A percentile compares a stretch with the other conserved stretches of the same genome.
phyloP scores from a whole-genome alignment of 495 filamentous ascomycete genomes.

The Annulohypoxylon nitens region DNA sequence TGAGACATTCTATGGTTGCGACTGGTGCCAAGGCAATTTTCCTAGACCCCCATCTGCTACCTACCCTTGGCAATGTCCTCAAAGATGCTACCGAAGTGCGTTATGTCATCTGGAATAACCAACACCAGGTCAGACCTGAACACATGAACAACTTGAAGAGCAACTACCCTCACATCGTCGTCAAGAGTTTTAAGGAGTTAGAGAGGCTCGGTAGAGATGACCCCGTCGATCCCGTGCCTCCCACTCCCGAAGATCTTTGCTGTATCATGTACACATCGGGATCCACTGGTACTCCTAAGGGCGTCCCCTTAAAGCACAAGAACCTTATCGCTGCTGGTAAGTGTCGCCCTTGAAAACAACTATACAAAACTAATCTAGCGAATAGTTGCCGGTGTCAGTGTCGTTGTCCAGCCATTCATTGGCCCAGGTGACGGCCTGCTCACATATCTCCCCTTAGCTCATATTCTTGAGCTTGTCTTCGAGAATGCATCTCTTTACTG shows the following conservation, averaged over 20 bases:
- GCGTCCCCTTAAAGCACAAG: slow-evolving; percentile 89
- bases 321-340: slow-evolving; percentile 89
- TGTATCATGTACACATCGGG: slow-evolving; percentile 99
- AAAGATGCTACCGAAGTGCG: slow-evolving; percentile 83
- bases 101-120: slow-evolving; percentile 90
- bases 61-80: slow-evolving; percentile 83
- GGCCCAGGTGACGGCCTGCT: slow-evolving; percentile 88
- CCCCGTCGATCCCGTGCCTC: slow-evolving; percentile 82
- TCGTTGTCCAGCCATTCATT: slow-evolving; percentile 86
- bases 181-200: slow-evolving; percentile 89
- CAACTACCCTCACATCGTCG: slow-evolving; percentile 74
- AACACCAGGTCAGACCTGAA: slow-evolving; percentile 77
- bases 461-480: slow-evolving; percentile 98
- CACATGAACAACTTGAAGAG: slow-evolving; percentile 85
- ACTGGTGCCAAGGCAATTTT: slow-evolving; percentile 91
- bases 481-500: slow-evolving; percentile 93
- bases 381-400: slow-evolving; percentile 86
- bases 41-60: slow-evolving; percentile 85
- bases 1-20: slow-evolving; percentile 91
- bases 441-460: slow-evolving; percentile 92
- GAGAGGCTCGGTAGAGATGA: slow-evolving; percentile 86
- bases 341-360: slow-evolving; percentile 45
- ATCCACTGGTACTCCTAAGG: slow-evolving; percentile 96
- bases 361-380: slow-evolving; percentile 27
- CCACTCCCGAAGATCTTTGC: slow-evolving; percentile 86